Percentiles rank a stretch among this genome's conserved stretches.
phyloP scores from a whole-genome alignment of 129 eudicot genomes.

The Erigeron canadensis region DNA sequence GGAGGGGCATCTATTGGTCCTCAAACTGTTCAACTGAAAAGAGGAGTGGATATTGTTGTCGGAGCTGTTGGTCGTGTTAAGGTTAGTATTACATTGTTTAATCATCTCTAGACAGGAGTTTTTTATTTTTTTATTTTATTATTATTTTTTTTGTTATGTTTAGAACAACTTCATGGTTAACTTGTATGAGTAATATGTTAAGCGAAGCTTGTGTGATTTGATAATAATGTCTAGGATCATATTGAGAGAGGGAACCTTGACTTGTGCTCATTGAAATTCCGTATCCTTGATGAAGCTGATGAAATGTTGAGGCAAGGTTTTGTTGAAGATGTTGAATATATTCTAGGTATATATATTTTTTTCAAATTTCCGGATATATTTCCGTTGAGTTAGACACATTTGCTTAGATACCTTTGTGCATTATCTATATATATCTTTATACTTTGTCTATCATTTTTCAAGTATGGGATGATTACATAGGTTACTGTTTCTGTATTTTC shows the following conservation, averaged over 20 bases:
- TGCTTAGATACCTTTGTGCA: background rate
- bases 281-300: conserved; percentile 98
- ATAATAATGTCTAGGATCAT: conserved; percentile 61
- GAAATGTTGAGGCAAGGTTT: conserved; percentile 97
- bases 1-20: conserved; percentile 67
- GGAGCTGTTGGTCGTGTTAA: conserved; percentile 97
- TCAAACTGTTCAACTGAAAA: conserved; percentile 61
- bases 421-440: background rate
- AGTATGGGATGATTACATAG: background rate
- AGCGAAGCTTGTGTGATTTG: background rate
- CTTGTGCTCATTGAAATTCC: conserved; percentile 71
- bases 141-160: too few species aligned
- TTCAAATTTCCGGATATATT: background rate
- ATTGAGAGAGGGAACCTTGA: conserved; percentile 78
- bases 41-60: conserved; percentile 91
- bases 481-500: background rate
- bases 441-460: background rate
- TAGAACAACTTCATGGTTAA: background rate
- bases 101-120: background rate
- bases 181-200: background rate
- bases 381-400: background rate
- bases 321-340: conserved; percentile 97
- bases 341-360: conserved; percentile 51
- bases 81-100: conserved; percentile 33
- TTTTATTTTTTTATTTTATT: too few species aligned